Conservation (phyloP, 2,329 filamentous ascomycete genomes). For the Clarireedia monteithiana region DNA sequence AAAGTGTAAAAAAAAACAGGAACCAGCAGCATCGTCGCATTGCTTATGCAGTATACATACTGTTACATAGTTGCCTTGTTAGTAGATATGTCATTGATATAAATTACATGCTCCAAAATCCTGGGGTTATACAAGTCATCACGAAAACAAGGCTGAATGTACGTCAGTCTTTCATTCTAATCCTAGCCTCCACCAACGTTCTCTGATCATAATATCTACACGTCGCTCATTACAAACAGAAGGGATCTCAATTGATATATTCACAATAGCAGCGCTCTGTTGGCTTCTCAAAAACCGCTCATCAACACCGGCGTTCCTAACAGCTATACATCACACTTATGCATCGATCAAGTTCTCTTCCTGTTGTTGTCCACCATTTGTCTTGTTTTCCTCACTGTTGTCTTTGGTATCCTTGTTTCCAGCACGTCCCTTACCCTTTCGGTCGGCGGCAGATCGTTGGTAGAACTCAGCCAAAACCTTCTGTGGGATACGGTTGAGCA, state of each 20-base stretch:
- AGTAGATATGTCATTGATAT: no score
- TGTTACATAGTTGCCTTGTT: neutral
- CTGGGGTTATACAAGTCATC: no score
- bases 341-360: conserved; percentile 57
- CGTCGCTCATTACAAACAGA: conserved; percentile 3
- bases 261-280: conserved; percentile 9
- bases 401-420: conserved; percentile 33
- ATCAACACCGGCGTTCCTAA: conserved; percentile 1
- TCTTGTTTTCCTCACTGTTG: conserved; percentile 28
- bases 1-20: no score
- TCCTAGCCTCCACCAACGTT: neutral
- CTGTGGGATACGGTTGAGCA: conserved; percentile 89
- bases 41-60: neutral
- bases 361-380: conserved; percentile 33
- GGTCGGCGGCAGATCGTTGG: conserved; percentile 55
- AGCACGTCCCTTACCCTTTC: conserved; percentile 55
- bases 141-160: neutral
- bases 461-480: conserved; percentile 81
- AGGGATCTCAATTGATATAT: conserved; percentile 10
- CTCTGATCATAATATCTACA: conserved; percentile 7
- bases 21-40: no score
- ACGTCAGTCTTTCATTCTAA: neutral
- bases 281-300: neutral
- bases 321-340: conserved; percentile 27
- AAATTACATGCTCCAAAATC: no score